These are phyloP conservation scores for Nitzschia sp. DNA, from an alignment of 108 stramenopile species.

Conservation along the genomic window DNA sequence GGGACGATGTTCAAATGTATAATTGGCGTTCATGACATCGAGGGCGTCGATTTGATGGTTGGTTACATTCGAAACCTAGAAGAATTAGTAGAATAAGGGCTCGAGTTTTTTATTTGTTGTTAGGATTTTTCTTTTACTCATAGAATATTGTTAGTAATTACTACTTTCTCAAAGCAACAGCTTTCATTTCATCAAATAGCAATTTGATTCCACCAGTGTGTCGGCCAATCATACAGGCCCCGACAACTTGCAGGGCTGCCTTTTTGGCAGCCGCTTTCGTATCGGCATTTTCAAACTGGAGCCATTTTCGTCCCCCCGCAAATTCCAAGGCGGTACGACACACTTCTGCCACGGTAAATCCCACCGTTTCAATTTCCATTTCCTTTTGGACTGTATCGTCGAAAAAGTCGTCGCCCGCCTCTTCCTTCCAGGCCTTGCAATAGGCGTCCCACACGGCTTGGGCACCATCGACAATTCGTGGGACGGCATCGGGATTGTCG, in stretches of 20 bases:
- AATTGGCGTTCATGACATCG: too few species aligned
- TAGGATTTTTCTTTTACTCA: too few species aligned
- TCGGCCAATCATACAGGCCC: slow-evolving; percentile 67
- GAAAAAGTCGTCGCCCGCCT: slow-evolving; percentile 15
- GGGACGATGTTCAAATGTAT: too few species aligned
- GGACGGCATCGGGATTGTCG: slow-evolving; percentile 33
- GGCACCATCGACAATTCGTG: slow-evolving; percentile 45
- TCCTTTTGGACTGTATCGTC: slow-evolving; percentile 42
- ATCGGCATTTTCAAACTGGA: slow-evolving; percentile 74
- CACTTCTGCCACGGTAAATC: slow-evolving; percentile 77
- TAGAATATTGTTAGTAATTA: neutral
- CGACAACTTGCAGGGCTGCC: slow-evolving; percentile 63
- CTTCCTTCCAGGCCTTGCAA: slow-evolving; percentile 30
- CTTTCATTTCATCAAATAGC: slow-evolving; percentile 34
- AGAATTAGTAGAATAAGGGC: too few species aligned
- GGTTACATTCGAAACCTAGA: too few species aligned
- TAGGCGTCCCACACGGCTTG: slow-evolving; percentile 59
- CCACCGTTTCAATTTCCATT: slow-evolving; percentile 73
- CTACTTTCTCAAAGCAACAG: slow-evolving; percentile 8
- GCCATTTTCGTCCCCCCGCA: slow-evolving; percentile 76
- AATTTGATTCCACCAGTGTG: slow-evolving; percentile 53
- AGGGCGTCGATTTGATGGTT: too few species aligned
- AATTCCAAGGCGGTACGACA: slow-evolving; percentile 74
- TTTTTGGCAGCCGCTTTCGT: slow-evolving; percentile 57
- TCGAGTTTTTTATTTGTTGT: too few species aligned